Evolutionary conservation across 768 basidiomycete genomes (phyloP).

Genomic region (Pulveroboletus frians): DNA sequence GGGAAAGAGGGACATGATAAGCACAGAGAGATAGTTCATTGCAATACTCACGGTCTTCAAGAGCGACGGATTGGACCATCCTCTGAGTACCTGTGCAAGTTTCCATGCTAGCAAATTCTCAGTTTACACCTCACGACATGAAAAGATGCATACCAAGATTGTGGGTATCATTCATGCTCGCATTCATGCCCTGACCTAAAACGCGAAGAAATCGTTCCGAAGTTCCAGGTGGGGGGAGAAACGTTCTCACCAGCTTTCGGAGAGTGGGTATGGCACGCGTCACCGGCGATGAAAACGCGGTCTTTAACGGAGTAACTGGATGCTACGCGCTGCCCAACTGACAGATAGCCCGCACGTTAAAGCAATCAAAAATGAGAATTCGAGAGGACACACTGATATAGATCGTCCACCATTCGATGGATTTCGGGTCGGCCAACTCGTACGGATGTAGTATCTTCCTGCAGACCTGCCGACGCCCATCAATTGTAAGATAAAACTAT

Average conservation of each 20-base stretch:
- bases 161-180: conserved; percentile 70
- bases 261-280: conserved; percentile 68
- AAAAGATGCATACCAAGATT: conserved; percentile 46
- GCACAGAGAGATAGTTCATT: neutral
- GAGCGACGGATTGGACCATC: conserved; percentile 35
- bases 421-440: conserved; percentile 41
- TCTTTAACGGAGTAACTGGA: conserved; percentile 54
- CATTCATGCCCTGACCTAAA: conserved; percentile 71
- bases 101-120: conserved; percentile 44
- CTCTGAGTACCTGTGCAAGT: conserved; percentile 40
- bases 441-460: conserved; percentile 55
- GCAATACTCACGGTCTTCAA: conserved; percentile 36
- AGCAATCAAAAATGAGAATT: neutral
- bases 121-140: conserved; percentile 39
- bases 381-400: conserved; percentile 50
- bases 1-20: neutral
- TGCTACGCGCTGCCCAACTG: conserved; percentile 74
- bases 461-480: conserved; percentile 39
- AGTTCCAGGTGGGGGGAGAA: neutral
- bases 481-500: neutral
- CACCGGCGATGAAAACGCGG: conserved; percentile 72
- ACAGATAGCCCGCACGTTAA: neutral
- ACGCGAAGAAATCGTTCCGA: neutral
- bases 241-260: conserved; percentile 51
- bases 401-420: conserved; percentile 67